Evolutionary conservation across 768 basidiomycete genomes (phyloP).

Genomic region (Russula lepida): DNA sequence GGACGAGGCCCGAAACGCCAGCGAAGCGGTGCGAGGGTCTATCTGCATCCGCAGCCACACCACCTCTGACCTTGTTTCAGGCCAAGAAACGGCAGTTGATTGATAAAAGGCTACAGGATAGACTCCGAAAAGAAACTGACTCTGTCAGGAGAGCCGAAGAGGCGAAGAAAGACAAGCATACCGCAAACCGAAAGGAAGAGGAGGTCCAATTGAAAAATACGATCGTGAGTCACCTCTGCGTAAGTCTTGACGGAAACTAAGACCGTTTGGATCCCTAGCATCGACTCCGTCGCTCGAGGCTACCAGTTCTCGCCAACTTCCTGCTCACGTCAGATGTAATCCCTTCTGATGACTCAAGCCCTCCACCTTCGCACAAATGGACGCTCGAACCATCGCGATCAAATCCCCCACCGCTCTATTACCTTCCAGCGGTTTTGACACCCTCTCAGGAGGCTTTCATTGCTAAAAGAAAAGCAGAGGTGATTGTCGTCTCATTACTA

Average conservation of each 20-base stretch:
- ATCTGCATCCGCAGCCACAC: not conserved
- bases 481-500: conserved; percentile 23
- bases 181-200: conserved; percentile 72
- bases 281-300: conserved; percentile 61
- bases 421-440: conserved; percentile 61
- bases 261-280: conserved; percentile 35
- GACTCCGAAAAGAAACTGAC: conserved; percentile 79
- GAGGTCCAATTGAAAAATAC: conserved; percentile 76
- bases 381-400: conserved; percentile 47
- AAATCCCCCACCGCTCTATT: conserved; percentile 72
- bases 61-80: conserved; percentile 30
- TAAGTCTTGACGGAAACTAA: not conserved
- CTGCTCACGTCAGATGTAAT: conserved; percentile 66
- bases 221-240: conserved; percentile 43
- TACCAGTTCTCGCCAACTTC: conserved; percentile 70
- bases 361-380: conserved; percentile 27
- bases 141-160: conserved; percentile 79
- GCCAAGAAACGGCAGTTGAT: conserved; percentile 78
- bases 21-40: conserved; percentile 55
- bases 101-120: conserved; percentile 78
- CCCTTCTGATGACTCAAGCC: conserved; percentile 30
- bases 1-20: conserved; percentile 76
- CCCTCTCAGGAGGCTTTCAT: conserved; percentile 65
- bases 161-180: conserved; percentile 73
- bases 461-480: conserved; percentile 53